These are phyloP conservation scores for Suillus bovinus DNA, from an alignment of 768 basidiomycete species.

Conservation along the genomic window DNA sequence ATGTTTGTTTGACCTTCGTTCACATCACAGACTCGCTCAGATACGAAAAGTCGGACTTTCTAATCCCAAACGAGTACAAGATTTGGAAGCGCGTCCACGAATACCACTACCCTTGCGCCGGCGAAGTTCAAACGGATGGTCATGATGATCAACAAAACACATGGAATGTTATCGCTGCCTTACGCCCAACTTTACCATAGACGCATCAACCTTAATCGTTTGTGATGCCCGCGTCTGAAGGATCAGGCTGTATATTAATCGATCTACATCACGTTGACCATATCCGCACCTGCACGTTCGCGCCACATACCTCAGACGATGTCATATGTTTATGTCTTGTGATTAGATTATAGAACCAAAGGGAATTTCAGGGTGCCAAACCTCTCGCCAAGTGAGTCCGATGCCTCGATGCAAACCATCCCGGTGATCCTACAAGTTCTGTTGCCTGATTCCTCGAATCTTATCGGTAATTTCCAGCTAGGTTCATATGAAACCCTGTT, in stretches of 20 bases:
- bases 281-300: conserved; percentile 15
- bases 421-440: background rate
- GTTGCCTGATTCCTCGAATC: conserved; percentile 5
- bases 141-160: conserved; percentile 23
- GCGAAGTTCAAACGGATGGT: conserved; percentile 42
- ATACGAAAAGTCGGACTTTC: conserved; percentile 47
- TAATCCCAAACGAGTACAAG: conserved; percentile 25
- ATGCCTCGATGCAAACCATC: conserved; percentile 3
- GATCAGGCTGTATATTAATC: conserved; percentile 17
- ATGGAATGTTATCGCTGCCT: conserved; percentile 16
- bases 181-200: background rate
- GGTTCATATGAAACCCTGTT: background rate
- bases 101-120: conserved; percentile 42
- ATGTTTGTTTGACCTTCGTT: conserved; percentile 8
- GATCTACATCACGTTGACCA: conserved; percentile 14
- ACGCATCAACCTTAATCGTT: conserved; percentile 1
- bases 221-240: conserved; percentile 12
- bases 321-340: conserved; percentile 11
- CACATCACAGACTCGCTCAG: conserved; percentile 39
- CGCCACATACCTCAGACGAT: conserved; percentile 14
- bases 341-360: conserved; percentile 3
- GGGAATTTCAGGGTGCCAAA: conserved; percentile 6
- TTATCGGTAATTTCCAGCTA: background rate
- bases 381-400: background rate
- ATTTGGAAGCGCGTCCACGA: conserved; percentile 26